Evolutionary conservation across 148 eudicot species (phyloP).

Genomic region (Silene uniflora): DNA sequence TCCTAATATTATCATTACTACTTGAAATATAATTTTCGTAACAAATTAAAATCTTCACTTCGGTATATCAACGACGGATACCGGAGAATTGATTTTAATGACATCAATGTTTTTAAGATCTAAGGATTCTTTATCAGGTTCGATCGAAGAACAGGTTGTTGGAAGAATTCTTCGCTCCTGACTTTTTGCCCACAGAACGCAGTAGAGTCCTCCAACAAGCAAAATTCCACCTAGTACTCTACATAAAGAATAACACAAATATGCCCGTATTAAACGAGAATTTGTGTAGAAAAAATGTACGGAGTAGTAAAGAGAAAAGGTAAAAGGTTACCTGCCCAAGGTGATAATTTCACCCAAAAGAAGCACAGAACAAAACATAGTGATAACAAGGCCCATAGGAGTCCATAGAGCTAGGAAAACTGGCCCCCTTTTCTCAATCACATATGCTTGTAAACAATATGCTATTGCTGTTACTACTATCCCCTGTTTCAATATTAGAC

Average conservation of each 20-base stretch:
- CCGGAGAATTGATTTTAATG: conserved; percentile 19
- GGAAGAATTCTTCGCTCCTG: conserved; percentile 42
- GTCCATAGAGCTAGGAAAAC: conserved; percentile 69
- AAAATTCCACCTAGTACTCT: conserved; percentile 68
- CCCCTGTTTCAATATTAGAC: conserved; percentile 41
- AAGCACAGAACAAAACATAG: conserved; percentile 48
- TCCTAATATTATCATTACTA: no score
- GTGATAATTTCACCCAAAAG: conserved; percentile 59
- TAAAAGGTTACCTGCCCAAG: conserved; percentile 57
- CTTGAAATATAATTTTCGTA: no score
- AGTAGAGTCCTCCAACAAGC: conserved; percentile 75
- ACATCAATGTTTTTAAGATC: conserved; percentile 5
- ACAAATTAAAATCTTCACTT: not conserved
- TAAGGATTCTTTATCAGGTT: conserved; percentile 13
- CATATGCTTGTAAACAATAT: conserved; percentile 77
- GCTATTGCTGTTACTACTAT: conserved; percentile 75
- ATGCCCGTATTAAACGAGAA: no score
- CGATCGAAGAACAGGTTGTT: conserved; percentile 10
- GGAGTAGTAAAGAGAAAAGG: no score
- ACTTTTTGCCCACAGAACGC: conserved; percentile 76
- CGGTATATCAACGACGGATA: conserved; percentile 14
- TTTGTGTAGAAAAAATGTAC: no score
- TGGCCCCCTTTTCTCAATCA: conserved; percentile 82
- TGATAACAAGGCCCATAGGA: conserved; percentile 59
- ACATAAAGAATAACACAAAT: not conserved